Evolutionary conservation across 2,329 filamentous ascomycete genomes (phyloP).

Genomic region (Aspergillus niger): DNA sequence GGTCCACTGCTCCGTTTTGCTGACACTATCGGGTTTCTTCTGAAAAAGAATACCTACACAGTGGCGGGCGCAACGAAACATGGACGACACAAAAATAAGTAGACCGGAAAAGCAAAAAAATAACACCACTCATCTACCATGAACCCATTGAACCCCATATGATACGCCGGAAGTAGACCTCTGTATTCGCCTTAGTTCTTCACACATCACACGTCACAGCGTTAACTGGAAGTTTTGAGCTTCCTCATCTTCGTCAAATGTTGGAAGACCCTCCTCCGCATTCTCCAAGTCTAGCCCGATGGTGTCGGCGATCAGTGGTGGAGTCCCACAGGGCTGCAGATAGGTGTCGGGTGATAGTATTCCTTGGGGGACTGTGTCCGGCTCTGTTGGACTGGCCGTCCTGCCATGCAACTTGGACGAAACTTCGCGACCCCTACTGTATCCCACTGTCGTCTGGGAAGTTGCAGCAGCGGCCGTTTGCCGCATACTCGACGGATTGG

Average conservation of each 20-base stretch:
- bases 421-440: constrained; percentile 69
- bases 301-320: constrained; percentile 47
- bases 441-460: constrained; percentile 81
- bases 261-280: constrained; percentile 31
- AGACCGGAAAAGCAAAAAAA: background rate
- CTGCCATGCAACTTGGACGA: constrained; percentile 35
- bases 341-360: constrained; percentile 46
- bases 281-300: constrained; percentile 39
- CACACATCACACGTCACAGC: constrained; percentile 26
- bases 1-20: constrained; percentile 4
- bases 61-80: background rate
- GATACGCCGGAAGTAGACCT: background rate
- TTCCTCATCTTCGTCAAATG: constrained; percentile 43
- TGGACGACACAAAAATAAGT: background rate
- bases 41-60: background rate
- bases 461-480: constrained; percentile 64
- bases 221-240: constrained; percentile 44
- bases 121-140: background rate
- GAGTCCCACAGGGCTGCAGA: constrained; percentile 45
- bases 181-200: background rate
- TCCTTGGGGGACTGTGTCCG: constrained; percentile 24
- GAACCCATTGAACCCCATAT: background rate
- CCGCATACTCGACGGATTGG: constrained; percentile 57
- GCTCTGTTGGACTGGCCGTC: constrained; percentile 24
- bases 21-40: background rate